Percentiles rank a stretch among this genome's conserved stretches.
These are phyloP conservation scores for Periglandula ipomoeae DNA, from an alignment of 2,329 filamentous ascomycete species.

Conservation along the genomic window DNA sequence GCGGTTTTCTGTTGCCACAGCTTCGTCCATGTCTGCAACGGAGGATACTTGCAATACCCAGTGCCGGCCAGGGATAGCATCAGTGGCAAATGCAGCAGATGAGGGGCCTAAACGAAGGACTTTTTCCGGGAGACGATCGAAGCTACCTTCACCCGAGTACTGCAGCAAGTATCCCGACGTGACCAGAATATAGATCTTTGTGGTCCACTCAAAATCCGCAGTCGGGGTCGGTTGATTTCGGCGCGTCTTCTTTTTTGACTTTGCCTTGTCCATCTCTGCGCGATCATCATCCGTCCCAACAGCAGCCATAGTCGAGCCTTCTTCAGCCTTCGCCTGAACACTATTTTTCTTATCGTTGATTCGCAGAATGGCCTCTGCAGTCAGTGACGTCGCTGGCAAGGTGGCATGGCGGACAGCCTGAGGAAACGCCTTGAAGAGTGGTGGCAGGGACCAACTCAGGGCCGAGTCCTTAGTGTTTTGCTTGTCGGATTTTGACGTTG, in stretches of 20 bases:
- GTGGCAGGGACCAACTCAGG: conserved; percentile 56
- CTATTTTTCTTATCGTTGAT: conserved; percentile 40
- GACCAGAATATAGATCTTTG: conserved; percentile 64
- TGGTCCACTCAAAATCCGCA: conserved; percentile 53
- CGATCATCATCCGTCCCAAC: background rate
- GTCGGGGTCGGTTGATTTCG: conserved; percentile 31
- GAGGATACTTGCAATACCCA: conserved; percentile 73
- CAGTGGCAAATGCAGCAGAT: conserved; percentile 72
- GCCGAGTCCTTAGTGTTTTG: conserved; percentile 21
- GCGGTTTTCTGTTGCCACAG: conserved; percentile 38
- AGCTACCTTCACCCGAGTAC: conserved; percentile 61
- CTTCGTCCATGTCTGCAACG: conserved; percentile 49
- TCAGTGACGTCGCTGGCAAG: conserved; percentile 56
- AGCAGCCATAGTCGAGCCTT: conserved; percentile 9
- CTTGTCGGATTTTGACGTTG: conserved; percentile 12
- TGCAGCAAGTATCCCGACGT: conserved; percentile 66
- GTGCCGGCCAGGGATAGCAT: conserved; percentile 69
- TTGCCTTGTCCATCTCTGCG: conserved; percentile 21
- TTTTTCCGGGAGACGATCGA: conserved; percentile 65
- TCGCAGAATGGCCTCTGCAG: conserved; percentile 61
- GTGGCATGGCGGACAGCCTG: conserved; percentile 70
- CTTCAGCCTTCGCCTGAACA: conserved; percentile 2
- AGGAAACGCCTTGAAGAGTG: conserved; percentile 78
- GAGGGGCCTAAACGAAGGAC: conserved; percentile 62
- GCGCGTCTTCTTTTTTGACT: conserved; percentile 37